Base-by-base conservation (phyloP, 2,329 filamentous ascomycete genomes). In the Orbilia quercus region DNA sequence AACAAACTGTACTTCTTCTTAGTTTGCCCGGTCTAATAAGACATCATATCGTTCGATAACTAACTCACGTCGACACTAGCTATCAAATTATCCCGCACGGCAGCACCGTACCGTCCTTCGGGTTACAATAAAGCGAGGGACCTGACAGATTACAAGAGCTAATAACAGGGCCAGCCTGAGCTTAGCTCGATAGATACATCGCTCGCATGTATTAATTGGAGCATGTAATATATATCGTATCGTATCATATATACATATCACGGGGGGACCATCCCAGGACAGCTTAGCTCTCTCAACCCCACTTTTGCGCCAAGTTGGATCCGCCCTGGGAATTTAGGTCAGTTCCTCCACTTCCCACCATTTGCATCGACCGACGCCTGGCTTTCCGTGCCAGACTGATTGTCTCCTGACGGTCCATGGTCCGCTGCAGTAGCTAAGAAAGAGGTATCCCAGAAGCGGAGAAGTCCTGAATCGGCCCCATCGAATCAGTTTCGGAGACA, bases 211-310 rank as follows among this genome's bases (percentile, higher is more conserved):
- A 51, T 40, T 40, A 14, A 6, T 22, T 47, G 16, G 45, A 28
- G 31, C 9, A 23, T 40, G 65, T 53, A n/a, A n/a, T n/a, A n/a
- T n/a, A n/a, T n/a, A n/a, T n/a, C n/a, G n/a, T n/a, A n/a, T n/a
- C n/a, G n/a, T n/a, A n/a, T n/a, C n/a, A n/a, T n/a, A n/a, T n/a
- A n/a, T n/a, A n/a, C n/a, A n/a, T n/a, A 65, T 72, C 67, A 72
- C 67, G 67, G 47, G 67, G 47, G 36, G 59, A 23, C 31, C 44
- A 60, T 65, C 67, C 67, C 59, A 64, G 67, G 23, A 50, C 51
- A 72, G 67, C 31, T 60, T 72, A 72, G 67, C 67, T 59, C 48
- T 42, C 45, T 12, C 22, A 71, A 71, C 66, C 67, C 67, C 67
- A 72, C 67, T 72, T 72, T 72, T 65, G 48, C 44, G 60, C 60